These are phyloP conservation scores for Botrytis aclada DNA, from an alignment of 2,329 filamentous ascomycete genomes.

Conservation along the genomic window DNA sequence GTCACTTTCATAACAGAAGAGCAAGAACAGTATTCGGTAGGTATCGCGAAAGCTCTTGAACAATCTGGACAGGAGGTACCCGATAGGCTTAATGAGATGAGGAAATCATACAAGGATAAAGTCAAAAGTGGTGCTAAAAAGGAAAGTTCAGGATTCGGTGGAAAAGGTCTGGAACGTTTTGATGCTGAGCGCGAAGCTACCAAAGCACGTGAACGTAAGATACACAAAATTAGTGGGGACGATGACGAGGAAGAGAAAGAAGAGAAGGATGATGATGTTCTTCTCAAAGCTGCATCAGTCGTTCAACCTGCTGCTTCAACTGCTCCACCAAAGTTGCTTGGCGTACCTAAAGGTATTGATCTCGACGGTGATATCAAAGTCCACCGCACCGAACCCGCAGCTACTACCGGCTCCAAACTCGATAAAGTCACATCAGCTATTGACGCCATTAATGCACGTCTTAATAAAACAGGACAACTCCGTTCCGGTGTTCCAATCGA, in stretches of 20 bases:
- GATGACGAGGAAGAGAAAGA: constrained; percentile 76
- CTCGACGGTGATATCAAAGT: constrained; percentile 70
- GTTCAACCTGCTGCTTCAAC: constrained; percentile 55
- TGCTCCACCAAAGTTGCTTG: constrained; percentile 39
- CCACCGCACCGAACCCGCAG: constrained; percentile 61
- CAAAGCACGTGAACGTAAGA: constrained; percentile 80
- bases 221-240: constrained; percentile 82
- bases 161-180: constrained; percentile 87
- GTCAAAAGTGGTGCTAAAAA: constrained; percentile 91
- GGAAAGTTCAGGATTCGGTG: constrained; percentile 85
- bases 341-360: constrained; percentile 55
- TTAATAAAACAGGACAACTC: constrained; percentile 85
- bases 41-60: constrained; percentile 81
- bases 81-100: constrained; percentile 62
- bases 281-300: constrained; percentile 63
- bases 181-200: constrained; percentile 89
- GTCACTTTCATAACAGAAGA: constrained; percentile 92
- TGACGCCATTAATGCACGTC: constrained; percentile 82
- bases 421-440: constrained; percentile 90
- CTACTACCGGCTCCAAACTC: constrained; percentile 50
- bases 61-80: constrained; percentile 86
- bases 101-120: constrained; percentile 77
- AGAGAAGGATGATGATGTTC: constrained; percentile 66
- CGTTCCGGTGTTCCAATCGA: constrained; percentile 92
- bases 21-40: constrained; percentile 85